A percentile compares a stretch with the other conserved stretches of the same genome.
phyloP scores from a whole-genome alignment of 257 asterid genomes.

The Ehretia macrophylla region DNA sequence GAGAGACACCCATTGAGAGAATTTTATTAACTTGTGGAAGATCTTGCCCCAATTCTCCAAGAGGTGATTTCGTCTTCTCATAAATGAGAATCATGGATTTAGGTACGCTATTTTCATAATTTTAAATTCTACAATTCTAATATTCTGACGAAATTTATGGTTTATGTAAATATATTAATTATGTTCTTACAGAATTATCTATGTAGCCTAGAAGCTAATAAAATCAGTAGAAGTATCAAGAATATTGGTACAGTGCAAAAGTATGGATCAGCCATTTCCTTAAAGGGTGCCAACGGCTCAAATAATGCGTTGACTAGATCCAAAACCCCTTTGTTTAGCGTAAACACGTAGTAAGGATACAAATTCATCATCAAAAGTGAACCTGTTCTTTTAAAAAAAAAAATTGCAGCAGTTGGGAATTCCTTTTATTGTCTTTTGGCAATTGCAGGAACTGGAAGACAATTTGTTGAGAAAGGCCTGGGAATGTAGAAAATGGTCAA shows the following conservation, averaged over 20 bases:
- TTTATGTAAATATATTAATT: too few relatives aligned
- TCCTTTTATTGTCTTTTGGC: too few relatives aligned
- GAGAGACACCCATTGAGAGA: too few relatives aligned
- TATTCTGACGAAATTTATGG: too few relatives aligned
- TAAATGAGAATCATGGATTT: too few relatives aligned
- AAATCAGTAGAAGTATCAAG: conserved; percentile 96
- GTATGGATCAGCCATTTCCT: conserved; percentile 95
- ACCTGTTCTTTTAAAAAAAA: conserved; percentile 67
- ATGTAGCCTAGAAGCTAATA: conserved; percentile 74
- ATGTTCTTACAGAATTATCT: too few relatives aligned
- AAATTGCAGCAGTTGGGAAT: too few relatives aligned
- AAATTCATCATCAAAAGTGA: conserved; percentile 97
- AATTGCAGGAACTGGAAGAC: conserved; percentile 49
- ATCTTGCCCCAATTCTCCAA: too few relatives aligned
- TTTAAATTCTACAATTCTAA: too few relatives aligned
- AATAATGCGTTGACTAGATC: conserved; percentile 79
- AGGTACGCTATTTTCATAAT: too few relatives aligned
- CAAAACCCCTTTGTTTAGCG: conserved; percentile 95
- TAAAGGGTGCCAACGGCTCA: conserved; percentile 88
- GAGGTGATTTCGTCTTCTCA: too few relatives aligned
- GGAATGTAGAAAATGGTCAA: conserved; percentile 92
- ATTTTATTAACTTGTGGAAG: too few relatives aligned
- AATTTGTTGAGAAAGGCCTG: conserved; percentile 88
- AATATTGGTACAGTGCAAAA: conserved; percentile 73
- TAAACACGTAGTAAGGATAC: conserved; percentile 92